These are phyloP conservation scores for Pyrus hybrid DNA, from an alignment of 331 rosid genomes.

Conservation along the genomic window DNA sequence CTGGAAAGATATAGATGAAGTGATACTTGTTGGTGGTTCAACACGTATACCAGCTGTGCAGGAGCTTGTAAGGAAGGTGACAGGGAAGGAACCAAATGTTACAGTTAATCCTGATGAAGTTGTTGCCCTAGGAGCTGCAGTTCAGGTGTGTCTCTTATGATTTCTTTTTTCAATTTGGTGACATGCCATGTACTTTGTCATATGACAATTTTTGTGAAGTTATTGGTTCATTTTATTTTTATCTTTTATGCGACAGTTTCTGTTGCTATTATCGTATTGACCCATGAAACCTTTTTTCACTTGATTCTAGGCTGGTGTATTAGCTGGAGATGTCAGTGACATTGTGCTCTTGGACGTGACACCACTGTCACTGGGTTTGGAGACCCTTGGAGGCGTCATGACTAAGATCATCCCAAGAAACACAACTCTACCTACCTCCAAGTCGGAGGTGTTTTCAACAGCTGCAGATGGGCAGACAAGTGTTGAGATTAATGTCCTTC, in stretches of 20 bases:
- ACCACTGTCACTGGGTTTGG: constrained; percentile 28
- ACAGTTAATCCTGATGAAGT: constrained; percentile 38
- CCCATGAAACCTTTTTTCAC: background rate
- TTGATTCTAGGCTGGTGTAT: constrained; percentile 24
- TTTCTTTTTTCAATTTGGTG: background rate
- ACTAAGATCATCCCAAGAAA: constrained; percentile 34
- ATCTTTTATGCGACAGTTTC: background rate
- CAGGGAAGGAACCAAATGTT: constrained; percentile 30
- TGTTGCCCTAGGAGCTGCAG: constrained; percentile 35
- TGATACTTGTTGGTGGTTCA: constrained; percentile 36
- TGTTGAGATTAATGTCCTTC: constrained; percentile 33
- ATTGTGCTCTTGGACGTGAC: constrained; percentile 33
- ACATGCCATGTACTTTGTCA: background rate
- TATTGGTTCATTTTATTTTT: background rate
- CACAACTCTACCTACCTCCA: constrained; percentile 32
- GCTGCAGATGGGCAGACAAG: constrained; percentile 35
- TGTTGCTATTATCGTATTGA: background rate
- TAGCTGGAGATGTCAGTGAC: constrained; percentile 28
- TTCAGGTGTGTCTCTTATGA: constrained; percentile 11
- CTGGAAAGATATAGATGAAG: constrained; percentile 27
- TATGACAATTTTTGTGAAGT: background rate
- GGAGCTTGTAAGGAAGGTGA: constrained; percentile 28
- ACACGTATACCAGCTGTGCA: constrained; percentile 38
- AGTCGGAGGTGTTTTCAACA: constrained; percentile 32
- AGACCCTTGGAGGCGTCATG: constrained; percentile 35